A percentile compares a stretch with the other conserved stretches of the same genome.
These are phyloP conservation scores for Solanum gracilifrons DNA, from an alignment of 257 asterid species.

Conservation along the genomic window DNA sequence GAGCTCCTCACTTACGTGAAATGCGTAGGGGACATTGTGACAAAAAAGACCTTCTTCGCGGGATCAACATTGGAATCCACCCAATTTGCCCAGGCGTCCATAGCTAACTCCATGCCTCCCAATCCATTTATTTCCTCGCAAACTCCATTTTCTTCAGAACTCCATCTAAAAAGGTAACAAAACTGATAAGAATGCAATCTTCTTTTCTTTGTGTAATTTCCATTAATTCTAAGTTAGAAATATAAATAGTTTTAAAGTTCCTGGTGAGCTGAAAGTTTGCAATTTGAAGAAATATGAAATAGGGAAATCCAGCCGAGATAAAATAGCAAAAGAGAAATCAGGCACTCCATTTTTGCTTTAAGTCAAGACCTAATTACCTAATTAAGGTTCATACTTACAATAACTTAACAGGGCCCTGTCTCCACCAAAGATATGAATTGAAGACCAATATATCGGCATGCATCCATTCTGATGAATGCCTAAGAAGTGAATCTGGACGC, in stretches of 20 bases:
- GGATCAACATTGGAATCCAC: constrained; percentile 49
- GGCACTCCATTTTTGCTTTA: not conserved
- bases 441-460: constrained; percentile 83
- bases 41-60: constrained; percentile 60
- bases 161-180: constrained; percentile 44
- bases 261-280: not conserved
- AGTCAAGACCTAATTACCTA: not conserved
- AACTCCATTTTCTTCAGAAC: constrained; percentile 38
- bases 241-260: not conserved
- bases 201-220: too few species aligned
- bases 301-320: not conserved
- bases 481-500: constrained; percentile 59
- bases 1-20: constrained; percentile 26
- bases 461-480: constrained; percentile 82
- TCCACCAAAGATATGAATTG: constrained; percentile 93
- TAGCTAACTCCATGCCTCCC: constrained; percentile 89
- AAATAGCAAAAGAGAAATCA: not conserved
- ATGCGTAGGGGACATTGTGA: constrained; percentile 98
- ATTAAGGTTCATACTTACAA: constrained; percentile 33
- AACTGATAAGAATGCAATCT: not conserved
- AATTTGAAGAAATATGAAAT: not conserved
- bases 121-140: constrained; percentile 75
- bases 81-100: constrained; percentile 94
- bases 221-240: not conserved
- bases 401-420: constrained; percentile 74